Base-by-base conservation (phyloP, 2,329 filamentous ascomycete species). In the Chrysoporthe austroafricana region DNA sequence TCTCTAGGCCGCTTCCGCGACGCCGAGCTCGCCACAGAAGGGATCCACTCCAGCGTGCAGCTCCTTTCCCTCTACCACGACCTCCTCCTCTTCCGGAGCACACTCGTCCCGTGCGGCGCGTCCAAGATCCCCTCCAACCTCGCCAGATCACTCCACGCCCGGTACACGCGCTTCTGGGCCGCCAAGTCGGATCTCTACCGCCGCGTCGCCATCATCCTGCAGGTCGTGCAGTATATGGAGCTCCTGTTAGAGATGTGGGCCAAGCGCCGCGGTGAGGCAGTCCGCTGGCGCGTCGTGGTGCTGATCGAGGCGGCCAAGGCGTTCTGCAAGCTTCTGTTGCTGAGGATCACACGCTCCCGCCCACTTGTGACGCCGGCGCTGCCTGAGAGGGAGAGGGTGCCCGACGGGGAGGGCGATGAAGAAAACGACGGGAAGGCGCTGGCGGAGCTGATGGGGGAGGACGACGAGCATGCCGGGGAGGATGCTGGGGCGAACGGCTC, bases 171-270 rank as follows among this genome's bases (percentile, higher is more conserved):
- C 66, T 89, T 88, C 78, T 91, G 89, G 89, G 83, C 86, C 7
- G 79, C 83, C 66, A 86, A 85, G 73, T 88, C 85, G 74, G 83
- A 85, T 4, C 84, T 93, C 11, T 99, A 99, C 79, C 88, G 90
- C 68, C 88, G 92, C 68, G 88, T 96, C 65, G 94, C 95, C 52
- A 85, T 94, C 71, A 83, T 94, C 4, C 82, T 99, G 61, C 93
- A 97, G 77, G 91, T 97, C 80, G 91, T 97, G 36, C 92, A 96
- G 73, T 98, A 98, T 76, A 97, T 94, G 0, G 93, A 99, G 80
- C 83, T 99, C 42, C 82, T 99, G n/a, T 96, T 95, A 86, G 96
- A 99, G 78, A 99, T 99, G 96, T 88, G 91, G 39, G 94, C 94
- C 39, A 96, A 97, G 79, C 87, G 95, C 61, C 90, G 90, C 70